These are phyloP conservation scores for Mycena filopes DNA, from an alignment of 768 basidiomycete species.

Conservation along the genomic window DNA sequence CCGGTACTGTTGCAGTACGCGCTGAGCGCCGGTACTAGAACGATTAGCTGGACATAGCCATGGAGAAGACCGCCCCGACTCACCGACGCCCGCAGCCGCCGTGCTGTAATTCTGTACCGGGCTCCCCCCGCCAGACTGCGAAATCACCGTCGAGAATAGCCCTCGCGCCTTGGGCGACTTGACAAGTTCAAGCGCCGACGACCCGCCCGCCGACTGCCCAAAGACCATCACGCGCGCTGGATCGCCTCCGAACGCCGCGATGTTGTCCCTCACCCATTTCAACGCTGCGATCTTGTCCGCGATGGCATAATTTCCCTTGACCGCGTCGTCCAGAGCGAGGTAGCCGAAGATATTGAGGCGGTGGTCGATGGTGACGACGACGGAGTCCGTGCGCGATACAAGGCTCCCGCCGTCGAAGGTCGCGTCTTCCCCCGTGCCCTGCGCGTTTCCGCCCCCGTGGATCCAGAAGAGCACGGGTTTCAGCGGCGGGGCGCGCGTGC, in stretches of 20 bases:
- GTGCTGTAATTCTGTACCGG: conserved; percentile 12
- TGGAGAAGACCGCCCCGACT: neutral
- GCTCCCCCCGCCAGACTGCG: conserved; percentile 17
- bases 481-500: conserved; percentile 30
- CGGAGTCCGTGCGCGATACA: conserved; percentile 50
- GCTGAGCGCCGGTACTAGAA: conserved; percentile 24
- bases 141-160: conserved; percentile 44
- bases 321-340: conserved; percentile 48
- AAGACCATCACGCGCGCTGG: conserved; percentile 54
- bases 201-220: conserved; percentile 60
- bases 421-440: conserved; percentile 45
- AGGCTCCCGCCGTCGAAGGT: conserved; percentile 49
- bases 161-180: conserved; percentile 41
- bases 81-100: conserved; percentile 22
- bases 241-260: conserved; percentile 58
- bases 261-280: conserved; percentile 57
- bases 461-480: conserved; percentile 55
- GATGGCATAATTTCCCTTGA: conserved; percentile 53
- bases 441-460: conserved; percentile 51
- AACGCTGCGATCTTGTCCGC: conserved; percentile 54
- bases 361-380: conserved; percentile 54
- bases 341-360: conserved; percentile 51
- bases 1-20: conserved; percentile 27
- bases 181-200: conserved; percentile 43
- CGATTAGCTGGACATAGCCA: neutral